Conservation (phyloP, 208 protist species). For the Leishmania mexicana region DNA sequence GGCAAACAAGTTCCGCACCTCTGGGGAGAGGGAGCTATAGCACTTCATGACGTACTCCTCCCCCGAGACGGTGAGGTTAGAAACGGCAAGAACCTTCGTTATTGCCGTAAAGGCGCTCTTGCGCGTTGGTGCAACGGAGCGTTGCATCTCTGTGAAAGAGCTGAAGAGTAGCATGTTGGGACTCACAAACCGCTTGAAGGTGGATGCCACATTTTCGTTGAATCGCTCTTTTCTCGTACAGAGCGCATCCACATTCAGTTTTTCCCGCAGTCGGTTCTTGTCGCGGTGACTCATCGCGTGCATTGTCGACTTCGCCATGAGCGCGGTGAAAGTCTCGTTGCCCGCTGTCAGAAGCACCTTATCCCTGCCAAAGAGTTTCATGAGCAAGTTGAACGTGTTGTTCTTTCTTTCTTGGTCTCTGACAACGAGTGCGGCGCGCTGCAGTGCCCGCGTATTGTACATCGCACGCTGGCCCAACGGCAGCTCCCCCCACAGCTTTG, state of each 20-base stretch:
- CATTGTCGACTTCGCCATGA: slow-evolving; percentile 56
- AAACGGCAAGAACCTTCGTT: slow-evolving; percentile 34
- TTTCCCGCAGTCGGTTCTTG: slow-evolving; percentile 28
- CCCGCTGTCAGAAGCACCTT: slow-evolving; percentile 43
- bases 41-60: slow-evolving; percentile 29
- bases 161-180: slow-evolving; percentile 74
- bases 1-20: slow-evolving; percentile 47
- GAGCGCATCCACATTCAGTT: slow-evolving; percentile 23
- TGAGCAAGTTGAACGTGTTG: slow-evolving; percentile 74
- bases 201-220: neutral
- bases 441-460: slow-evolving; percentile 55
- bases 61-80: slow-evolving; percentile 25
- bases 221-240: neutral
- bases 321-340: slow-evolving; percentile 50
- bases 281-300: slow-evolving; percentile 41
- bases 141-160: slow-evolving; percentile 87
- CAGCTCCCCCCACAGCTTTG: slow-evolving; percentile 45
- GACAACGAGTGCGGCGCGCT: slow-evolving; percentile 23
- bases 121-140: slow-evolving; percentile 64
- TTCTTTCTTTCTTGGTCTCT: slow-evolving; percentile 44
- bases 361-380: slow-evolving; percentile 49
- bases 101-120: slow-evolving; percentile 46
- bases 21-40: slow-evolving; percentile 39
- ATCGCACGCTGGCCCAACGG: slow-evolving; percentile 18
- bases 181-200: slow-evolving; percentile 17